phyloP scores from a whole-genome alignment of 176 grass and related monocot genomes.

The Avena atlantica region DNA sequence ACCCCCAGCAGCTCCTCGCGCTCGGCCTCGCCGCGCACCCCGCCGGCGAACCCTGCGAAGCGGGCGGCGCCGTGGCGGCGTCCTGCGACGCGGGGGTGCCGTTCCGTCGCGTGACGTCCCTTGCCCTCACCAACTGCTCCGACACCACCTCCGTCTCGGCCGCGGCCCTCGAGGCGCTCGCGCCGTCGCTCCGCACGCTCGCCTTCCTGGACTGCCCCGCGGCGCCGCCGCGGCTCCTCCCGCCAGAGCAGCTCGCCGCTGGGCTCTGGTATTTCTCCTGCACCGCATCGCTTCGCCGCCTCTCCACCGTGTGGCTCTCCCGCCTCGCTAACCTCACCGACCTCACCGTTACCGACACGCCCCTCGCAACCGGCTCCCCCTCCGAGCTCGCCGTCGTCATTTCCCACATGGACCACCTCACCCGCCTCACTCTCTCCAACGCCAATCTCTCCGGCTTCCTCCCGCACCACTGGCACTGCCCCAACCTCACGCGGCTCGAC shows the following conservation, averaged over 20 bases:
- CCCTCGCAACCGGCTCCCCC: constrained; percentile 50
- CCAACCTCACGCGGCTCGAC: constrained; percentile 79
- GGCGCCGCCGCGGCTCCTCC: constrained; percentile 59
- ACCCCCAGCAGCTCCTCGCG: constrained; percentile 77
- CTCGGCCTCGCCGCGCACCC: constrained; percentile 56
- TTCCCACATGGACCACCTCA: constrained; percentile 74
- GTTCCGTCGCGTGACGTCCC: constrained; percentile 76
- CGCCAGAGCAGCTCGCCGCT: constrained; percentile 51
- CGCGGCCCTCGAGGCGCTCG: constrained; percentile 69
- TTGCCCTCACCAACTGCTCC: constrained; percentile 80
- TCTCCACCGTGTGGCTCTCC: constrained; percentile 76
- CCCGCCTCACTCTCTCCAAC: constrained; percentile 60
- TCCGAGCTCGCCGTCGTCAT: constrained; percentile 64
- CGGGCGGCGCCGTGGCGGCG: constrained; percentile 27
- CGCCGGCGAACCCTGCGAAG: constrained; percentile 57
- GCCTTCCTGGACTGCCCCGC: constrained; percentile 66
- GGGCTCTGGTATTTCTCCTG: constrained; percentile 76
- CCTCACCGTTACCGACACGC: constrained; percentile 63
- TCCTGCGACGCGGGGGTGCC: constrained; percentile 71
- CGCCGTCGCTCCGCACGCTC: constrained; percentile 61
- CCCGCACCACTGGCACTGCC: constrained; percentile 88
- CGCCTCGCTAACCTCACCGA: constrained; percentile 80
- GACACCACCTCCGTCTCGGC: constrained; percentile 67
- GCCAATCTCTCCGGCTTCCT: constrained; percentile 81
- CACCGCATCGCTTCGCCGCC: constrained; percentile 62